Evolutionary conservation across 2,329 filamentous ascomycete genomes (phyloP).

Genomic region (Verticillium longisporum): DNA sequence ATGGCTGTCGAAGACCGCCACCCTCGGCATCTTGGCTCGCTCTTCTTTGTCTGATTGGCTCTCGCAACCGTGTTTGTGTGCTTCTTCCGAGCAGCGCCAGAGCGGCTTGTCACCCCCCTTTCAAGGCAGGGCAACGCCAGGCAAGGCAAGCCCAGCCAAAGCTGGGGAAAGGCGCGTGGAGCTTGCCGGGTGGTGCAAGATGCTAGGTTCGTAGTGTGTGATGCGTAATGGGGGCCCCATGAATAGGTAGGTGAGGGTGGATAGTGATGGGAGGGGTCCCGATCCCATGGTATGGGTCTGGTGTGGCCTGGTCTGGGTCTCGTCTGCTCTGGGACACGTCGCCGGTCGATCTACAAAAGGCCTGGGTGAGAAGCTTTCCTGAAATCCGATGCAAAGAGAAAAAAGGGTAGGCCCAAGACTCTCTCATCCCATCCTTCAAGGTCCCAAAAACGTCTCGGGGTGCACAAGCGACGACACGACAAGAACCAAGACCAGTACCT

Average conservation of each 20-base stretch:
- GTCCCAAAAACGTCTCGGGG: not conserved
- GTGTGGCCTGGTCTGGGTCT: no score
- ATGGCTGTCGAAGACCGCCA: not conserved
- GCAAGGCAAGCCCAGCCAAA: not conserved
- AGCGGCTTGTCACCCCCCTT: not conserved
- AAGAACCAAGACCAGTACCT: not conserved
- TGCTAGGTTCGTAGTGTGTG: not conserved
- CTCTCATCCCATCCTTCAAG: not conserved
- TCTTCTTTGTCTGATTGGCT: not conserved
- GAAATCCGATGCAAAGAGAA: not conserved
- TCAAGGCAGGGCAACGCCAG: no score
- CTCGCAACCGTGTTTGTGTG: not conserved
- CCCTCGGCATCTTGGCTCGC: slow-evolving; percentile 1
- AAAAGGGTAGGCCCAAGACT: not conserved
- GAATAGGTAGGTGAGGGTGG: not conserved
- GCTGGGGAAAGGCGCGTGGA: not conserved
- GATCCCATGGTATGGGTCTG: not conserved
- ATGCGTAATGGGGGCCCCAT: not conserved
- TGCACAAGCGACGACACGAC: not conserved
- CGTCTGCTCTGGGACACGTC: not conserved
- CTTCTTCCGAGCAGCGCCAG: not conserved
- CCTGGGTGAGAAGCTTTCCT: not conserved
- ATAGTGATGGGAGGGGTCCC: not conserved
- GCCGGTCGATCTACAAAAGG: slow-evolving; percentile 3
- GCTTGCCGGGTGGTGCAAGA: not conserved